Evolutionary conservation across 305 asterid species (phyloP).

Genomic region (Rubia tinctorum): DNA sequence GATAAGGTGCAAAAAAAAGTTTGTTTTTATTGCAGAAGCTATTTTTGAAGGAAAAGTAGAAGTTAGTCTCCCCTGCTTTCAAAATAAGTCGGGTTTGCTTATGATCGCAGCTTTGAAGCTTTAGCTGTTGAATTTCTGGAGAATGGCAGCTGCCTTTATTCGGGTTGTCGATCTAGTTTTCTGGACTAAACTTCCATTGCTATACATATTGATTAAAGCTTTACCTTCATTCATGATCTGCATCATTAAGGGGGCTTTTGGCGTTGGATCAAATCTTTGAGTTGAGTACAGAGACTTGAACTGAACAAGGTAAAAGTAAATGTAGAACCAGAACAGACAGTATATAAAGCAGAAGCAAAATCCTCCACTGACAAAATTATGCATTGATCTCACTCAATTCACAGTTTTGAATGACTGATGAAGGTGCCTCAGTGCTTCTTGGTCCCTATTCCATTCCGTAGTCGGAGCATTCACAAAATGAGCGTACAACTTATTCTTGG

Average conservation of each 20-base stretch:
- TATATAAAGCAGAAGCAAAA: not conserved
- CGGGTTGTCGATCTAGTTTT: not conserved
- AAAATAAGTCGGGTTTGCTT: too few species aligned
- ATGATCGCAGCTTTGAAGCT: too few species aligned
- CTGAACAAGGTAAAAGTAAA: not conserved
- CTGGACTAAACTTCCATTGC: not conserved
- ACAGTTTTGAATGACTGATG: constrained; percentile 84
- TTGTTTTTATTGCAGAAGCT: too few species aligned
- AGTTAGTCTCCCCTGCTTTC: too few species aligned
- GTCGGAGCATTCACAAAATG: constrained; percentile 88
- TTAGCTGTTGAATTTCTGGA: not conserved
- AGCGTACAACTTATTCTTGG: constrained; percentile 83
- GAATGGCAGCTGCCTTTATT: not conserved
- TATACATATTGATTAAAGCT: not conserved
- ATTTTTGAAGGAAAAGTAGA: too few species aligned
- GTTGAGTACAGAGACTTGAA: not conserved
- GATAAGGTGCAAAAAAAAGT: too few species aligned
- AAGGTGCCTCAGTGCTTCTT: constrained; percentile 61
- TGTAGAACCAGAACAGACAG: not conserved
- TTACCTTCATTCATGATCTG: not conserved
- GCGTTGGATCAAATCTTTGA: not conserved
- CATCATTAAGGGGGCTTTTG: not conserved
- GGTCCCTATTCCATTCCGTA: constrained; percentile 78
- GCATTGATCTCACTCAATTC: not conserved
- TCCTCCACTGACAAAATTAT: constrained; percentile 14